Conservation (phyloP, 1,284 basidiomycete species). For the Sparassis latifolia region DNA sequence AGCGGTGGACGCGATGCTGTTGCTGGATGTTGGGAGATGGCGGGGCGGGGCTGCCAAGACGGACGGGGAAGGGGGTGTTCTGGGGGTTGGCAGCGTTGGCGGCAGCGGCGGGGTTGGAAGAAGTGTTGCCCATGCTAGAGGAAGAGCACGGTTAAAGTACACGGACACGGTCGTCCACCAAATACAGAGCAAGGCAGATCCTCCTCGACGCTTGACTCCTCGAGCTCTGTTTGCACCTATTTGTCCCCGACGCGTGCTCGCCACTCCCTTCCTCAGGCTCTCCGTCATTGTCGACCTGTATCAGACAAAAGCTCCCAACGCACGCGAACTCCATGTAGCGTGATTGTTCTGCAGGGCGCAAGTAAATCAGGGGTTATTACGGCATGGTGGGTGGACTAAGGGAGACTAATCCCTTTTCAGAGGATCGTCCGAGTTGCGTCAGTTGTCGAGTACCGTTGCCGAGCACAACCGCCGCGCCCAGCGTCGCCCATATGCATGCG, state of each 20-base stretch:
- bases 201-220: neutral
- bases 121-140: constrained; percentile 29
- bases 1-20: constrained; percentile 34
- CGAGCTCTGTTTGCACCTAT: constrained; percentile 2
- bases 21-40: constrained; percentile 14
- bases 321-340: no score
- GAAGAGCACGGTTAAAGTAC: constrained; percentile 10
- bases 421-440: no score
- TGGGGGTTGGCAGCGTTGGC: constrained; percentile 9
- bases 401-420: no score
- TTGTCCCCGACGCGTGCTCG: neutral
- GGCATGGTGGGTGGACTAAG: no score
- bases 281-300: no score
- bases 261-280: no score
- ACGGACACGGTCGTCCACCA: constrained; percentile 6
- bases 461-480: no score
- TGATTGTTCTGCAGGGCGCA: no score
- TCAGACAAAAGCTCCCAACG: no score
- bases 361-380: no score
- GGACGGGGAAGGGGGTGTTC: constrained; percentile 17
- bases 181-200: constrained; percentile 3
- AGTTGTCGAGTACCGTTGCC: no score
- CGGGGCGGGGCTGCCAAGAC: constrained; percentile 22
- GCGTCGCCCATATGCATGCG: no score
- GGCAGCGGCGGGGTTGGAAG: constrained; percentile 22